Evolutionary conservation across 306 rosid genomes (phyloP).

Genomic region (Begonia loranthoides): DNA sequence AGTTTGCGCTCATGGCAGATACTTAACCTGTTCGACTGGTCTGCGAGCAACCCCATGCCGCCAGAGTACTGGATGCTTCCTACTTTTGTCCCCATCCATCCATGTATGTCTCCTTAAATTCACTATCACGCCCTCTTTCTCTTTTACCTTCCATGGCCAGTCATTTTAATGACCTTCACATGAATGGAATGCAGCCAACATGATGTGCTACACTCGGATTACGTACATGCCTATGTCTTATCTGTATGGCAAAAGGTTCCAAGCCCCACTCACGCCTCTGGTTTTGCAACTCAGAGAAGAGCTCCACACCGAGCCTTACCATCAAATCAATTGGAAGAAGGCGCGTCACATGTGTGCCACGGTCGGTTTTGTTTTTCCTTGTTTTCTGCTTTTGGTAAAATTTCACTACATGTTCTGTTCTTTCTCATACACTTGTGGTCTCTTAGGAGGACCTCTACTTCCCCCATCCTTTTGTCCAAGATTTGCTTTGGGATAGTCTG

Average conservation of each 20-base stretch:
- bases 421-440: background rate
- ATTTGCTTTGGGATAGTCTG: slow-evolving; percentile 15
- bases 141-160: no score
- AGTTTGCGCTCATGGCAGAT: slow-evolving; percentile 3
- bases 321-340: slow-evolving; percentile 8
- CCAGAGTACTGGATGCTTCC: slow-evolving; percentile 24
- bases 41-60: slow-evolving; percentile 19
- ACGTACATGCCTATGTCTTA: slow-evolving; percentile 15
- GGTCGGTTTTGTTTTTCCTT: background rate
- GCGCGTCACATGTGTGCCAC: slow-evolving; percentile 18
- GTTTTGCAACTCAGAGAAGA: slow-evolving; percentile 12
- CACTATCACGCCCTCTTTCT: no score
- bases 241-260: slow-evolving; percentile 9
- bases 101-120: slow-evolving; percentile 5
- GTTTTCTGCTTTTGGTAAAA: background rate
- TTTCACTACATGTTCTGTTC: background rate
- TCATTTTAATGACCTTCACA: no score
- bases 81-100: slow-evolving; percentile 12
- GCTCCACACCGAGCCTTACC: slow-evolving; percentile 14
- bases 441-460: slow-evolving; percentile 11
- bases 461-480: slow-evolving; percentile 14
- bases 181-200: slow-evolving; percentile 10
- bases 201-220: slow-evolving; percentile 19
- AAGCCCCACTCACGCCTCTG: slow-evolving; percentile 15
- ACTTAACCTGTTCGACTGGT: slow-evolving; percentile 19